phyloP scores from a whole-genome alignment of 495 filamentous ascomycete species.

The Neurospora sp. region DNA sequence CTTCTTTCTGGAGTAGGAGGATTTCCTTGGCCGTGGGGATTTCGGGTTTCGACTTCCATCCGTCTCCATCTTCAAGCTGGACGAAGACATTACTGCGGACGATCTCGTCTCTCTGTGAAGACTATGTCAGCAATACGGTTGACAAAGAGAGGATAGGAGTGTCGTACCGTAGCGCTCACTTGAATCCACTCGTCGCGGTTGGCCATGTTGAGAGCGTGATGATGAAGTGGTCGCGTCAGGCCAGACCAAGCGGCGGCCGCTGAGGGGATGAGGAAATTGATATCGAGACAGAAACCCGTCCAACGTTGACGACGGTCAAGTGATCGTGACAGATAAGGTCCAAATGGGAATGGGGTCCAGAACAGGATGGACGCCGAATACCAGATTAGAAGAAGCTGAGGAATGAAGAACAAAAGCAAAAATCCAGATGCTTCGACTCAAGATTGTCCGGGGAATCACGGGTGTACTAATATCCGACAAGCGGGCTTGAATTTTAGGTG shows the following conservation, averaged over 20 bases:
- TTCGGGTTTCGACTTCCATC: slow-evolving; percentile 37
- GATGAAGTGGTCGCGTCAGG: neutral
- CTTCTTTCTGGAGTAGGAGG: slow-evolving; percentile 25
- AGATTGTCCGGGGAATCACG: neutral
- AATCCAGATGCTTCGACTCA: neutral
- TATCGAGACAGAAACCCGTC: neutral
- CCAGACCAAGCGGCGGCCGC: neutral
- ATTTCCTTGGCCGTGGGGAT: slow-evolving; percentile 31
- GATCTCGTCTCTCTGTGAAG: slow-evolving; percentile 5
- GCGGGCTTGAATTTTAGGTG: neutral
- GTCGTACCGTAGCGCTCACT: neutral
- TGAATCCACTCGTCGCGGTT: neutral
- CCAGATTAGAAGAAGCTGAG: neutral
- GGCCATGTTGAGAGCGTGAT: neutral
- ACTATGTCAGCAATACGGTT: neutral
- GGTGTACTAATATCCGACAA: neutral
- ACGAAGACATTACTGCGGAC: slow-evolving; percentile 22
- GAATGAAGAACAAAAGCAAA: neutral
- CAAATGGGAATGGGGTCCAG: neutral
- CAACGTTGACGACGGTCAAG: neutral
- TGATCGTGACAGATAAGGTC: neutral
- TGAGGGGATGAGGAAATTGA: neutral
- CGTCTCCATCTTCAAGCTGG: slow-evolving; percentile 8
- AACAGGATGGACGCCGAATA: neutral
- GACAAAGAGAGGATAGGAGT: neutral